phyloP scores from a whole-genome alignment of 2,329 filamentous ascomycete species.

The Colletotrichum noveboracense region DNA sequence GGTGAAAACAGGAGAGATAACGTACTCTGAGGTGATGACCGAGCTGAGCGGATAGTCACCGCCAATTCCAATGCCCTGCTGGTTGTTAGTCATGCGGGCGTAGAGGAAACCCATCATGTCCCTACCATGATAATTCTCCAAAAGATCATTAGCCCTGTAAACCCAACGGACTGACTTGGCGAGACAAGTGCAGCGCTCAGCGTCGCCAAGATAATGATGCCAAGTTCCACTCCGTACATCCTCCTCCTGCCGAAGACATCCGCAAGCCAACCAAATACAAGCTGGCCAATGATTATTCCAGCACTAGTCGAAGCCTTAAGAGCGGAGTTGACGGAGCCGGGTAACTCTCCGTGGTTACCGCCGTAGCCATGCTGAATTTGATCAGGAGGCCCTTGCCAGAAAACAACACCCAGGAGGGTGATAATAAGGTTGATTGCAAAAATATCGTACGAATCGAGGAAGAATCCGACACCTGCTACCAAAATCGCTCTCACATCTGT shows the following conservation, averaged over 20 bases:
- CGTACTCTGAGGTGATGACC: slow-evolving; percentile 78
- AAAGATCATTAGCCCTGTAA: slow-evolving; percentile 69
- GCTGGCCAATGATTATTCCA: slow-evolving; percentile 79
- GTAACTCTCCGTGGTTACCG: slow-evolving; percentile 60
- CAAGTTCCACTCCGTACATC: slow-evolving; percentile 83
- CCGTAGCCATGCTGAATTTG: slow-evolving; percentile 50
- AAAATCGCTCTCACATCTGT: slow-evolving; percentile 73
- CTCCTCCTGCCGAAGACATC: slow-evolving; percentile 77
- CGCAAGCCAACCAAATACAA: slow-evolving; percentile 78
- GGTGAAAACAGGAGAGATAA: not conserved
- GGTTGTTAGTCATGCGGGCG: not conserved
- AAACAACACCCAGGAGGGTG: slow-evolving; percentile 76
- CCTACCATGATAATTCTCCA: slow-evolving; percentile 76
- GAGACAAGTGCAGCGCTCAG: slow-evolving; percentile 70
- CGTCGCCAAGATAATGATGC: slow-evolving; percentile 74
- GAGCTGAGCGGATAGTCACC: slow-evolving; percentile 83
- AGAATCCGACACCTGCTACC: slow-evolving; percentile 83
- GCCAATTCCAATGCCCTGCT: slow-evolving; percentile 73
- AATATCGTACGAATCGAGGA: slow-evolving; percentile 82
- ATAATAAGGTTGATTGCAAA: slow-evolving; percentile 82
- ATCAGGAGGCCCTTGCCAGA: slow-evolving; percentile 59
- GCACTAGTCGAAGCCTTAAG: slow-evolving; percentile 83
- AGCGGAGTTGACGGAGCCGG: slow-evolving; percentile 70
- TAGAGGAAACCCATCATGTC: not conserved
- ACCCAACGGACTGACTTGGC: slow-evolving; percentile 63